phyloP scores from a whole-genome alignment of 2,329 filamentous ascomycete genomes.

The Cyclaneusma minus region DNA sequence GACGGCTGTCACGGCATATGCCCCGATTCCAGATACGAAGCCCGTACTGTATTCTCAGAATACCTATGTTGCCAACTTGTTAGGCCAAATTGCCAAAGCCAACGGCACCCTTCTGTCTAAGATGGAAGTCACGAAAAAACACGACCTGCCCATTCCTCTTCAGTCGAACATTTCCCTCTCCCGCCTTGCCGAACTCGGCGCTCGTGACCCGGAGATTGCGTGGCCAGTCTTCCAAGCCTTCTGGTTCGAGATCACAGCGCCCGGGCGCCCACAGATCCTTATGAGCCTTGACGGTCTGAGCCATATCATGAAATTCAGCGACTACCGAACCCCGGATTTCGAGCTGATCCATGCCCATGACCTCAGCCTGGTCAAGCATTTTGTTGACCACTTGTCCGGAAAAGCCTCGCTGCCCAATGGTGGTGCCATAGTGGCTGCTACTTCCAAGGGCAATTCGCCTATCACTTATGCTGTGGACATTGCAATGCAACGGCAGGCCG shows the following conservation, averaged over 20 bases:
- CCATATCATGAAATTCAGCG: constrained; percentile 65
- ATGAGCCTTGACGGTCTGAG: constrained; percentile 65
- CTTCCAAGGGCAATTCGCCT: constrained; percentile 55
- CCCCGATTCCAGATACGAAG: constrained; percentile 43
- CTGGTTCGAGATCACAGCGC: constrained; percentile 59
- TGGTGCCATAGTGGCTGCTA: constrained; percentile 62
- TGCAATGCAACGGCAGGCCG: constrained; percentile 41
- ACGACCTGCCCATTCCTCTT: constrained; percentile 42
- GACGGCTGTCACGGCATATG: constrained; percentile 68
- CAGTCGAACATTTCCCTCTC: constrained; percentile 45
- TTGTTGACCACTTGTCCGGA: constrained; percentile 56
- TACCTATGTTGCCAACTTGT: constrained; percentile 57
- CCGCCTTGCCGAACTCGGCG: constrained; percentile 51
- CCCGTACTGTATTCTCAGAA: constrained; percentile 61
- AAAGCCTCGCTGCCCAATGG: constrained; percentile 47
- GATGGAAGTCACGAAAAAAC: constrained; percentile 32
- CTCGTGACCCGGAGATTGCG: constrained; percentile 60
- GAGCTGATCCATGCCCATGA: constrained; percentile 76
- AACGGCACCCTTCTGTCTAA: constrained; percentile 50
- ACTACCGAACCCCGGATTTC: constrained; percentile 58
- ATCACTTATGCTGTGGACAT: constrained; percentile 51
- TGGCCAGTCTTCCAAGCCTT: constrained; percentile 71
- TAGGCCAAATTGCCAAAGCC: constrained; percentile 56
- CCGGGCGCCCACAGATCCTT: constrained; percentile 39
- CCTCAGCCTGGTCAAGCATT: constrained; percentile 59